Evolutionary conservation across 495 filamentous ascomycete species (phyloP), one percentile per base, ranked within the genome.

Genomic region (Penicillium ucsense): DNA sequence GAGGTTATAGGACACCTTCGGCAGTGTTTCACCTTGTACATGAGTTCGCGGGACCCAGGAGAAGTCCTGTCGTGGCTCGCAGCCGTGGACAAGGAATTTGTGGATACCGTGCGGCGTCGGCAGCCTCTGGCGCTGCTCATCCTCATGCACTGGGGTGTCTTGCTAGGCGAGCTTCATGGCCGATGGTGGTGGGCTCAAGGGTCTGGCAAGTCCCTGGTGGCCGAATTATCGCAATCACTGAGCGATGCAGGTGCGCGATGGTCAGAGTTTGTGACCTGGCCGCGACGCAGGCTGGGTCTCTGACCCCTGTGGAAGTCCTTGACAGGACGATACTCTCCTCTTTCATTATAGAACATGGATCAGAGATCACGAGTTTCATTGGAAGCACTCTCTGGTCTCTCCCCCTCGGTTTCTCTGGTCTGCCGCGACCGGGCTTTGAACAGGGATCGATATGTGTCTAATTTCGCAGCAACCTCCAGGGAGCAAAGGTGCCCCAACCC

Each of bases 71-170:
- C 66, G 3, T 71, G 67, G 67, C 54, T 69, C 0, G 66, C 64
- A 20, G 51, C 49, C 6, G 63, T 62, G 2, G 54, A 69, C 6
- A 67, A 68, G 33, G 66, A 64, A 6, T 71, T 66, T 35, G 55
- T 67, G 9, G 51, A 60, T 28, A 54, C 53, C 29, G 42, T 71
- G 40, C 50, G 56, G 31, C 55, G 56, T 6, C 62, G 66, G 3
- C 55, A 60, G 35, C 63, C 67, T 2, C 42, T 69, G 10, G 46
- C 62, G 3, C 35, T 71, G 11, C 37, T 71, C 12, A 61, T 66
- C 30, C 53, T 71, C 4, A 67, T 66, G 59, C 59, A 71, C 35
- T 71, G 67, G 67, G 64, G 62, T 0, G 61, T 64, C 6, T 41
- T 71, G 0, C 46, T 71, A 0, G 51, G 56, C 7, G 57, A 62